Evolutionary conservation across 2,329 filamentous ascomycete genomes (phyloP).

Genomic region (Fusarium avenaceum): DNA sequence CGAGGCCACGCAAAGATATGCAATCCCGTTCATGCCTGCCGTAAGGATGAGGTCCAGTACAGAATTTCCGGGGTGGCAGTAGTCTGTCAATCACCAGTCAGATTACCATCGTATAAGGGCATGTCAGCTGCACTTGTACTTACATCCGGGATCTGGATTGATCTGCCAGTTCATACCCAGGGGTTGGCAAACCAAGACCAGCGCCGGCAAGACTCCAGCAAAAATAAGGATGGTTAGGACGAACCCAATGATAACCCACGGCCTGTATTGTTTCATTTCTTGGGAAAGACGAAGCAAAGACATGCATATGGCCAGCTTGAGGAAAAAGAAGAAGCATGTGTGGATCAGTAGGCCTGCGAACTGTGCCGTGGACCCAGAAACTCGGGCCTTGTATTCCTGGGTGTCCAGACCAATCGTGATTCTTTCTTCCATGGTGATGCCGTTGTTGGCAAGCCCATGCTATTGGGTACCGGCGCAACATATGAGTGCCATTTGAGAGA

Average conservation of each 20-base stretch:
- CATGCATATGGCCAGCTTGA: constrained; percentile 66
- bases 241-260: constrained; percentile 59
- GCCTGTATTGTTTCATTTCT: neutral
- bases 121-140: constrained; percentile 45
- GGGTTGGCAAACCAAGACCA: constrained; percentile 66
- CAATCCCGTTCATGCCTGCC: constrained; percentile 63
- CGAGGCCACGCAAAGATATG: constrained; percentile 68
- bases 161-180: constrained; percentile 70
- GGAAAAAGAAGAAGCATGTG: constrained; percentile 61
- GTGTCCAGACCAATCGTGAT: constrained; percentile 56
- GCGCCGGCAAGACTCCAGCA: constrained; percentile 60
- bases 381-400: constrained; percentile 56
- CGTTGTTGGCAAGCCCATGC: constrained; percentile 65
- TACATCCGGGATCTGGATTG: constrained; percentile 67
- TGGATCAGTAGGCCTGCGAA: constrained; percentile 67
- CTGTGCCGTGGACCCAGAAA: constrained; percentile 65
- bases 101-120: neutral
- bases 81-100: constrained; percentile 51
- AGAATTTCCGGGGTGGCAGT: constrained; percentile 63
- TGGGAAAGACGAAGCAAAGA: constrained; percentile 66
- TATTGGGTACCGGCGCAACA: constrained; percentile 58
- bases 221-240: constrained; percentile 61
- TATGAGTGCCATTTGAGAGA: constrained; percentile 62
- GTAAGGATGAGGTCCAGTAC: constrained; percentile 63
- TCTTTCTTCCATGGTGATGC: constrained; percentile 65